phyloP scores from a whole-genome alignment of 352 stramenopile genomes.

The Pythium dissimile region DNA sequence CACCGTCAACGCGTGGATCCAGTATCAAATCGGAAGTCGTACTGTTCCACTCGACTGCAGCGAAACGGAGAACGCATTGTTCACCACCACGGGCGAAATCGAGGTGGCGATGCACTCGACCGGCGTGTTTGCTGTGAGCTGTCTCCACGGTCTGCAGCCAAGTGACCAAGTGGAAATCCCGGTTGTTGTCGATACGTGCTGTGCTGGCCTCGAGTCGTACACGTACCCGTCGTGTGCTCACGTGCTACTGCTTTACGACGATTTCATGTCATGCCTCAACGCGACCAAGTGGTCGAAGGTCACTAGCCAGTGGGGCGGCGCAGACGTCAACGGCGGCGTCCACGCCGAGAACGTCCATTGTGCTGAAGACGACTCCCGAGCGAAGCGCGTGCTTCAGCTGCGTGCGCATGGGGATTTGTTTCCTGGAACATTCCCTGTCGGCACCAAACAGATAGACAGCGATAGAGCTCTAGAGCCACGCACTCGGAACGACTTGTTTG shows the following conservation, averaged over 20 bases:
- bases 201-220: conserved; percentile 45
- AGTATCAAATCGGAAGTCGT: conserved; percentile 17
- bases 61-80: conserved; percentile 1
- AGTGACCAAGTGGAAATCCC: conserved; percentile 35
- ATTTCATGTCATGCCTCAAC: conserved; percentile 44
- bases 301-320: conserved; percentile 58
- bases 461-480: conserved; percentile 24
- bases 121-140: conserved; percentile 47
- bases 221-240: conserved; percentile 33
- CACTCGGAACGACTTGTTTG: conserved; percentile 33
- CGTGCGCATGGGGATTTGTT: conserved; percentile 54
- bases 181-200: conserved; percentile 44
- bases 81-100: conserved; percentile 7
- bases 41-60: conserved; percentile 5
- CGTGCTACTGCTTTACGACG: conserved; percentile 52
- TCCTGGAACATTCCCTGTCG: conserved; percentile 30
- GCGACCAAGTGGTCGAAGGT: conserved; percentile 35
- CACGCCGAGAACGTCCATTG: conserved; percentile 51
- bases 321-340: conserved; percentile 61
- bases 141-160: conserved; percentile 36
- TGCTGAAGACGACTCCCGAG: conserved; percentile 15
- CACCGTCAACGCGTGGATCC: conserved; percentile 20
- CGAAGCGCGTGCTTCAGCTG: conserved; percentile 43
- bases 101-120: conserved; percentile 22
- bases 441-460: conserved; percentile 7